phyloP scores from a whole-genome alignment of 2,329 filamentous ascomycete species.

The Colletotrichum lindemuthianum region DNA sequence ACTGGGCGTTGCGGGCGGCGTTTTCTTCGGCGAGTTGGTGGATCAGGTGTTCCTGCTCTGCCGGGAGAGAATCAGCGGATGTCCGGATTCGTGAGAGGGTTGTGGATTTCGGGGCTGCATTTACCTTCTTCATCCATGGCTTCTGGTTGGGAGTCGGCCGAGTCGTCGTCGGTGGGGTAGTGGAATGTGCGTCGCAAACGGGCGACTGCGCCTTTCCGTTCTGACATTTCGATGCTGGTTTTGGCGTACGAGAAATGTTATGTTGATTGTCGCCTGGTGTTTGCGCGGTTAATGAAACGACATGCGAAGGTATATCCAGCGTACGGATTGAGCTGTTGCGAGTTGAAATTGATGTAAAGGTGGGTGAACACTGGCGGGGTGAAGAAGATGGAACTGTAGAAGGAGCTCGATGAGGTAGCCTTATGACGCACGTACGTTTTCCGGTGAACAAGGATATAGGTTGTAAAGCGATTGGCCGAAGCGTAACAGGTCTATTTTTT shows the following conservation, averaged over 20 bases:
- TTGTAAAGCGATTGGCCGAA: slow-evolving; percentile 18
- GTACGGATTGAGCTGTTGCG: background rate
- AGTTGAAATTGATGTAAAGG: slow-evolving; percentile 3
- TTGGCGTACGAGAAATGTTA: background rate
- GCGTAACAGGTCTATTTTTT: slow-evolving; percentile 4
- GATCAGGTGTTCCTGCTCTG: slow-evolving; percentile 75
- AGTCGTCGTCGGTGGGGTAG: slow-evolving; percentile 73
- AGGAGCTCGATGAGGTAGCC: slow-evolving; percentile 18
- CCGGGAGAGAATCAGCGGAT: slow-evolving; percentile 11
- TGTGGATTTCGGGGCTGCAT: slow-evolving; percentile 5
- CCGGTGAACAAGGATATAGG: background rate
- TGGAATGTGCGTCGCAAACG: slow-evolving; percentile 81
- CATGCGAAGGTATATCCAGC: too few species aligned
- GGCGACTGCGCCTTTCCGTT: slow-evolving; percentile 51
- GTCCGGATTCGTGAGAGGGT: slow-evolving; percentile 32
- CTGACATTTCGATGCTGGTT: slow-evolving; percentile 24
- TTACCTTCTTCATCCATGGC: slow-evolving; percentile 81
- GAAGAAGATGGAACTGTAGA: background rate
- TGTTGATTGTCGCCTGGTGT: background rate
- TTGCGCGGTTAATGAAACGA: background rate
- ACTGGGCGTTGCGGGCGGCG: slow-evolving; percentile 65
- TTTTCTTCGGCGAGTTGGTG: slow-evolving; percentile 64
- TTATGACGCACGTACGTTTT: slow-evolving; percentile 30
- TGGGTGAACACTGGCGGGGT: background rate
- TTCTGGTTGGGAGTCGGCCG: slow-evolving; percentile 63